These are phyloP conservation scores for Phytophthora uliginosa DNA, from an alignment of 352 stramenopile species.

Conservation along the genomic window DNA sequence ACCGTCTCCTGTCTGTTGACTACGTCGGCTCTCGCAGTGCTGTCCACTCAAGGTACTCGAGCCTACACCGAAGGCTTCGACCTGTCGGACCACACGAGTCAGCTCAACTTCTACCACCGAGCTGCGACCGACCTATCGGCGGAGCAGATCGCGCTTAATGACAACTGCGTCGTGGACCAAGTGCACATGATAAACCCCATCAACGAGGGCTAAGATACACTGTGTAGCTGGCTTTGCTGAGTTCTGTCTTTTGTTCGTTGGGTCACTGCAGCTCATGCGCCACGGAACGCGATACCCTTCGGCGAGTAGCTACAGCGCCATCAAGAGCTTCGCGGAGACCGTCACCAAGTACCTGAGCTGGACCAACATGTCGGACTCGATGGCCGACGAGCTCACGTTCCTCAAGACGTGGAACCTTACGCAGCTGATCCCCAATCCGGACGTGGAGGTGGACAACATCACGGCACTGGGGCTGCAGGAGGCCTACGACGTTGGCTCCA, in stretches of 20 bases:
- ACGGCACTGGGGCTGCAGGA: conserved; percentile 55
- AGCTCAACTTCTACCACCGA: conserved; percentile 70
- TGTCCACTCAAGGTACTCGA: conserved; percentile 12
- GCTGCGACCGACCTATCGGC: conserved; percentile 48
- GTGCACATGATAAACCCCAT: conserved; percentile 44
- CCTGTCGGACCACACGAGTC: conserved; percentile 67
- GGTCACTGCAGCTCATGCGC: conserved; percentile 40
- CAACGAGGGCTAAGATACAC: no score
- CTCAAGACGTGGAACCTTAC: conserved; percentile 55
- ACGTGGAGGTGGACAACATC: conserved; percentile 64
- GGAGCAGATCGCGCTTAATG: conserved; percentile 50
- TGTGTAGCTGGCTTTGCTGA: neutral
- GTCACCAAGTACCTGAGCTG: conserved; percentile 39
- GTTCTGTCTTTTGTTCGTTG: neutral
- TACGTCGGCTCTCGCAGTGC: neutral
- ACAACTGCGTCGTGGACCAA: conserved; percentile 57
- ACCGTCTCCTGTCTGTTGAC: conserved; percentile 30
- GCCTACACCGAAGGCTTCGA: conserved; percentile 59
- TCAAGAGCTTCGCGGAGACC: conserved; percentile 43
- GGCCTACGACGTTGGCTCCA: conserved; percentile 49
- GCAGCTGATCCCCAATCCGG: conserved; percentile 44
- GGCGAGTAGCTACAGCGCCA: conserved; percentile 56
- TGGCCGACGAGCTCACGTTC: conserved; percentile 54
- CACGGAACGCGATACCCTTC: conserved; percentile 71
- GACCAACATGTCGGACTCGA: conserved; percentile 35